phyloP scores from a whole-genome alignment of 1,284 basidiomycete species.

The Trichosporon sp. region DNA sequence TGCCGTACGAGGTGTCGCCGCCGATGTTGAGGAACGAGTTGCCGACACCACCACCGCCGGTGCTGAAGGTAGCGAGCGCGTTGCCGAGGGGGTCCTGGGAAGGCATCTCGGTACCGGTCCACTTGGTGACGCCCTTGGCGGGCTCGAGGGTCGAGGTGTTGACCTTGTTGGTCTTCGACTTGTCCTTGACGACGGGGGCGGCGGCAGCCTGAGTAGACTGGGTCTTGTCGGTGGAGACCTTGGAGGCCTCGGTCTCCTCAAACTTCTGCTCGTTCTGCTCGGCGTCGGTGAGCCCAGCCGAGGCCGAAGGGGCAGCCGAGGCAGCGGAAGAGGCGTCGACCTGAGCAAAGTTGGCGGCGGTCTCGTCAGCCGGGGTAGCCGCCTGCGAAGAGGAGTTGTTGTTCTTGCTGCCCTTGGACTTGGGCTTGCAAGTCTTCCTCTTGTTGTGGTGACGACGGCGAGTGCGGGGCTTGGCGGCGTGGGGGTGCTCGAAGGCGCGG shows the following conservation, averaged over 20 bases:
- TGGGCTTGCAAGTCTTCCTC: constrained; percentile 3
- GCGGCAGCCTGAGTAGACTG: neutral
- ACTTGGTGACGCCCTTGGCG: constrained; percentile 3
- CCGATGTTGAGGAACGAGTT: neutral
- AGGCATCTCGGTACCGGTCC: constrained; percentile 3
- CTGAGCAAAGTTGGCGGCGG: neutral
- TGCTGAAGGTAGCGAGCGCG: constrained; percentile 1
- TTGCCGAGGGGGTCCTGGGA: constrained; percentile 2
- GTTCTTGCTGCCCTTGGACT: neutral
- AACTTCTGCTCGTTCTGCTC: neutral
- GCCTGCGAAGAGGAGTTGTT: neutral
- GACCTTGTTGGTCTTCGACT: neutral
- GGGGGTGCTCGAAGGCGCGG: constrained; percentile 1
- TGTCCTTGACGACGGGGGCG: neutral
- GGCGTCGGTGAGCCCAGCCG: neutral
- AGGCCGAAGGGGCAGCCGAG: neutral
- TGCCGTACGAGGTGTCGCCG: neutral
- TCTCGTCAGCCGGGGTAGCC: neutral
- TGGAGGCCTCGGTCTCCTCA: neutral
- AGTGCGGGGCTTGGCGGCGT: neutral
- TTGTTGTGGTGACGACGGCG: neutral
- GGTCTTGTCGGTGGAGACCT: neutral
- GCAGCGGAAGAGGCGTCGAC: neutral
- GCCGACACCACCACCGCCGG: constrained; percentile 3
- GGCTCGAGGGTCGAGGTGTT: constrained; percentile 2